These are phyloP conservation scores for Eucalyptus viminalis DNA, from an alignment of 345 rosid species.

Conservation along the genomic window DNA sequence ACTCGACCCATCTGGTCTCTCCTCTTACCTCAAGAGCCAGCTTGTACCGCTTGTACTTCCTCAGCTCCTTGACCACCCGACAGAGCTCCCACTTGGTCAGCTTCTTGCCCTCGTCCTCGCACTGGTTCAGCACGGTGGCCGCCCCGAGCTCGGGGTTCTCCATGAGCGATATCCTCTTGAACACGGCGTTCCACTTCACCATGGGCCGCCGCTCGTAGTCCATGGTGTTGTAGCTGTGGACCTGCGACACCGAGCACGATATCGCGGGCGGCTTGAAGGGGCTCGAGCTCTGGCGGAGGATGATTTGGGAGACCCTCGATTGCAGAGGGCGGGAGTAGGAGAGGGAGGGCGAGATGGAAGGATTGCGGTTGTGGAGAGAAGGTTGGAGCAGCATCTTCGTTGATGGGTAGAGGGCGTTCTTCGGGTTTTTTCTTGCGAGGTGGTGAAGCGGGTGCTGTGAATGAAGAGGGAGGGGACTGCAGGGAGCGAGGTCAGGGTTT, in stretches of 20 bases:
- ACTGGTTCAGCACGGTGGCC: constrained; percentile 53
- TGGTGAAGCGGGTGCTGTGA: neutral
- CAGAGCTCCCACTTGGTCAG: constrained; percentile 85
- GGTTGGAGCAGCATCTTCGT: constrained; percentile 45
- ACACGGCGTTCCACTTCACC: constrained; percentile 67
- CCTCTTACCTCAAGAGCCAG: constrained; percentile 74
- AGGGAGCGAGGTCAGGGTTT: neutral
- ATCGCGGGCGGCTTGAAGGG: neutral
- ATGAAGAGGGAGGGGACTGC: neutral
- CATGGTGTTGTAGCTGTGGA: constrained; percentile 63
- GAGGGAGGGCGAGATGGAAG: constrained; percentile 25
- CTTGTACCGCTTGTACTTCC: constrained; percentile 60
- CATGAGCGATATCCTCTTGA: constrained; percentile 64
- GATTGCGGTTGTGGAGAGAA: constrained; percentile 25
- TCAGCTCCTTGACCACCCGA: constrained; percentile 79
- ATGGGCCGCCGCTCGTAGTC: constrained; percentile 70
- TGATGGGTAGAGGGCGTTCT: neutral
- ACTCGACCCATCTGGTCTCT: neutral
- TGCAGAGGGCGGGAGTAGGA: constrained; percentile 26
- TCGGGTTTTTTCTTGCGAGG: neutral
- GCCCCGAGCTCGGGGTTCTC: constrained; percentile 71
- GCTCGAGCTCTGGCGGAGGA: neutral
- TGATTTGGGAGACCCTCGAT: neutral
- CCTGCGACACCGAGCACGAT: constrained; percentile 1
- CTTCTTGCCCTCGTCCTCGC: constrained; percentile 60